A percentile compares a stretch with the other conserved stretches of the same genome.
phyloP scores from a whole-genome alignment of 108 stramenopile species.

The Parmales sp. region DNA sequence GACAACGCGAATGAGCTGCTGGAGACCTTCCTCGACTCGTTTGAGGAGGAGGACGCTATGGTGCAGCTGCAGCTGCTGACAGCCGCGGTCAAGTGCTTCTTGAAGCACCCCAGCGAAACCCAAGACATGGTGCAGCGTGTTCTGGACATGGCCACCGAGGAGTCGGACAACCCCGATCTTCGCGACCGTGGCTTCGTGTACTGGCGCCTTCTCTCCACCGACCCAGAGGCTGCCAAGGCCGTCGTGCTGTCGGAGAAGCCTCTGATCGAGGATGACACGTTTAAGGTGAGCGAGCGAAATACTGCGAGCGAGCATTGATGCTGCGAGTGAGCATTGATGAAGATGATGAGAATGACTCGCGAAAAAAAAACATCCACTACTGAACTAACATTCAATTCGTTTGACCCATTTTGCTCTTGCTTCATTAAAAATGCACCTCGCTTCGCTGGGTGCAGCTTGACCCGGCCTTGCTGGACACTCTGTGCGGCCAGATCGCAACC shows the following conservation, averaged over 20 bases:
- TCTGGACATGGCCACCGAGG: conserved; percentile 92
- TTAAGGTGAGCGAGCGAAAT: too few species aligned
- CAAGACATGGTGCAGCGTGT: conserved; percentile 98
- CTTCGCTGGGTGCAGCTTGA: too few species aligned
- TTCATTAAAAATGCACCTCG: too few species aligned
- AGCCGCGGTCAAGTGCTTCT: conserved; percentile 97
- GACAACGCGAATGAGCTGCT: conserved; percentile 98
- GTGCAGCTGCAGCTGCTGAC: conserved; percentile 97
- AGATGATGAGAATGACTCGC: too few species aligned
- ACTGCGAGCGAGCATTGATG: too few species aligned
- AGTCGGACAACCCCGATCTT: conserved; percentile 96
- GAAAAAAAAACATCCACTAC: too few species aligned
- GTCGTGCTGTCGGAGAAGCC: conserved; percentile 97
- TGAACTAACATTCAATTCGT: too few species aligned
- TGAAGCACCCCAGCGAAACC: conserved; percentile 92
- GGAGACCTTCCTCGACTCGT: conserved; percentile 92
- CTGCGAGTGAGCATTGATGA: too few species aligned
- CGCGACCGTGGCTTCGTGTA: conserved; percentile 98
- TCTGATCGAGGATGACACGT: conserved; percentile 96
- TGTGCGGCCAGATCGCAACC: conserved; percentile 89
- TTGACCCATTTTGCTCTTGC: too few species aligned
- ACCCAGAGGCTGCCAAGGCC: conserved; percentile 96
- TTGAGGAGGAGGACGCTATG: conserved; percentile 86
- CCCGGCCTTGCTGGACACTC: conserved; percentile 73
- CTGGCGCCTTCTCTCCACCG: conserved; percentile 91